Conservation (phyloP, 805 yeast genomes). For the Monosporozyma solicola region DNA sequence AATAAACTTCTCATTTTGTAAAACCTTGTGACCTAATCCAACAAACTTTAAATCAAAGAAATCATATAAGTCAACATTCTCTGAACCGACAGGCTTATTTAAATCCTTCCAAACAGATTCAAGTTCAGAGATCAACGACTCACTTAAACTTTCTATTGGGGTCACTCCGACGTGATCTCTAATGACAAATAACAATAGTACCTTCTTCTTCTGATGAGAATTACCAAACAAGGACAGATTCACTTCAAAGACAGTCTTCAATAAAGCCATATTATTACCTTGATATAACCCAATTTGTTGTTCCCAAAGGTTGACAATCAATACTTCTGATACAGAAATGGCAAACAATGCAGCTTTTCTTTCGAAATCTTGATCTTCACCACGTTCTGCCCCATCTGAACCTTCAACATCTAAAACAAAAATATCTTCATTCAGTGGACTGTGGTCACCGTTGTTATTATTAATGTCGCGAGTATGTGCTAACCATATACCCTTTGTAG, state of each 20-base stretch:
- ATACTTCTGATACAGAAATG: constrained; percentile 78
- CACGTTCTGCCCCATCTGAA: constrained; percentile 95
- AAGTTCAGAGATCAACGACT: constrained; percentile 64
- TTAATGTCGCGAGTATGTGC: constrained; percentile 44
- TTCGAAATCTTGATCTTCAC: constrained; percentile 97
- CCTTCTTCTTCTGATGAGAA: constrained; percentile 42
- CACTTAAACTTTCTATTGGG: constrained; percentile 61
- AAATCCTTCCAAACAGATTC: constrained; percentile 68
- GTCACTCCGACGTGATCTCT: constrained; percentile 88
- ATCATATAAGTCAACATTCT: constrained; percentile 42
- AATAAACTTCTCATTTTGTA: constrained; percentile 64
- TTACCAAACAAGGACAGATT: constrained; percentile 77
- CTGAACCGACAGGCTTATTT: constrained; percentile 60
- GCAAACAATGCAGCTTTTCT: constrained; percentile 95
- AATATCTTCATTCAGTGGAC: background rate
- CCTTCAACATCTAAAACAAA: constrained; percentile 97
- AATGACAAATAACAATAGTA: constrained; percentile 73
- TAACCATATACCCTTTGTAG: constrained; percentile 79
- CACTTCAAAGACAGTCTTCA: constrained; percentile 94
- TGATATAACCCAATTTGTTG: constrained; percentile 94
- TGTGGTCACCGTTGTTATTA: constrained; percentile 10
- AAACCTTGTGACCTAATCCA: constrained; percentile 74
- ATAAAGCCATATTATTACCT: constrained; percentile 93
- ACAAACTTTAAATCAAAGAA: constrained; percentile 81
- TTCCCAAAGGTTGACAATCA: constrained; percentile 94